These are phyloP conservation scores for Boletus vermiculosoides DNA, from an alignment of 768 basidiomycete species.

Conservation along the genomic window DNA sequence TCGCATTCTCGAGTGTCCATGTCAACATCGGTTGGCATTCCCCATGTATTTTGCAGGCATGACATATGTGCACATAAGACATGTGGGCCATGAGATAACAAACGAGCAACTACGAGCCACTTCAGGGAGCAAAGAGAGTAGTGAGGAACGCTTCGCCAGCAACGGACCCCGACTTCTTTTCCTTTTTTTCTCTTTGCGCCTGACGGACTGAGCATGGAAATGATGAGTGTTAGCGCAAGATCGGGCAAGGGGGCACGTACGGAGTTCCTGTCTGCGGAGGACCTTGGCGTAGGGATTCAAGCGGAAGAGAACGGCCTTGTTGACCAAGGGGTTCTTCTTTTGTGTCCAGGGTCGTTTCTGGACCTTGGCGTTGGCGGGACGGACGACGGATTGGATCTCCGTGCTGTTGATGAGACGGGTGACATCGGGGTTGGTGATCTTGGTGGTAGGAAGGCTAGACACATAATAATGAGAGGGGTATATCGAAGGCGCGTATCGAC, in stretches of 20 bases:
- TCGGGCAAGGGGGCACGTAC: conserved; percentile 48
- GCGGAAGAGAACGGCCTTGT: conserved; percentile 93
- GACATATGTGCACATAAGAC: conserved; percentile 16
- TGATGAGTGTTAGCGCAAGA: conserved; percentile 1
- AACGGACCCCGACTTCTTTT: conserved; percentile 62
- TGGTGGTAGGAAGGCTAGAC: conserved; percentile 83
- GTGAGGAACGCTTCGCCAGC: conserved; percentile 84
- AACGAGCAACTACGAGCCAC: conserved; percentile 6
- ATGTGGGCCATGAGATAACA: conserved; percentile 9
- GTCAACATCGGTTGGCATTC: not conserved
- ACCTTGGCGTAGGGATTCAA: conserved; percentile 99
- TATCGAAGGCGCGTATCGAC: not conserved
- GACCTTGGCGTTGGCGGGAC: conserved; percentile 78
- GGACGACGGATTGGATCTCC: conserved; percentile 96
- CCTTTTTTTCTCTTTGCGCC: conserved; percentile 52
- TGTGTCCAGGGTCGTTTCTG: conserved; percentile 97
- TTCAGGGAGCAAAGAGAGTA: conserved; percentile 82
- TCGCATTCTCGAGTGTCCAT: not conserved
- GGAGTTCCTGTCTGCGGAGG: conserved; percentile 82
- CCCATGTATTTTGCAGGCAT: conserved; percentile 16
- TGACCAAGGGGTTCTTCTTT: conserved; percentile 97
- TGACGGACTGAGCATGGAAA: conserved; percentile 60
- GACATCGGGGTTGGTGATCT: conserved; percentile 96
- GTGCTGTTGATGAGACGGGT: conserved; percentile 97
- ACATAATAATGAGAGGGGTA: not conserved